Conservation (phyloP, 306 rosid species). For the Quercus suber region DNA sequence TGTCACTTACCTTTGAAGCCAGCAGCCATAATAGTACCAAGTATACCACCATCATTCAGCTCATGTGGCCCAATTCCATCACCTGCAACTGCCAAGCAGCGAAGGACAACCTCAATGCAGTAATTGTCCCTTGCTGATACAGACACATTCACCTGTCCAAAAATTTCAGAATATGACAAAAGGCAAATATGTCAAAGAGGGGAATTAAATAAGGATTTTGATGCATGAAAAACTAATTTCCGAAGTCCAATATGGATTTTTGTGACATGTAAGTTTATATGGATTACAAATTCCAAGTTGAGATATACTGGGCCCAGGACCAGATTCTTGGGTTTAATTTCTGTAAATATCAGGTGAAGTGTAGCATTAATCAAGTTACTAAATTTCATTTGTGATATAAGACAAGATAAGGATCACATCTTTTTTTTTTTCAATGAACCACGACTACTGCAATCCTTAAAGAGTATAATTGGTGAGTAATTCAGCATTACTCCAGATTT, state of each 20-base stretch:
- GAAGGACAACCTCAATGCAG: constrained; percentile 85
- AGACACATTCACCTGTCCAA: constrained; percentile 65
- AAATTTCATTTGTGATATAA: background rate
- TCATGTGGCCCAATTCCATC: constrained; percentile 81
- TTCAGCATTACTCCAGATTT: background rate
- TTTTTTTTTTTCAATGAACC: background rate
- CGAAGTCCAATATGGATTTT: constrained; percentile 7
- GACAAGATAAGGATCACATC: background rate
- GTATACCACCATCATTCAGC: constrained; percentile 74
- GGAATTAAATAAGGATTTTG: constrained; percentile 1
- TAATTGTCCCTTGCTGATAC: constrained; percentile 63
- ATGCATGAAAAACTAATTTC: constrained; percentile 7
- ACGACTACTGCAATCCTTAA: background rate
- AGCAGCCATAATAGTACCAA: constrained; percentile 71
- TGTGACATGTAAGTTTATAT: background rate
- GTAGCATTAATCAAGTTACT: background rate
- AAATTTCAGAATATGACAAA: constrained; percentile 20
- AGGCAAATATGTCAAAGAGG: constrained; percentile 3
- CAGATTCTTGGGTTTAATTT: background rate
- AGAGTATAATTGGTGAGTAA: background rate
- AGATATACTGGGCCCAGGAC: background rate
- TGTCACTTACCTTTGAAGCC: constrained; percentile 84
- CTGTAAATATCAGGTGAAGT: background rate
- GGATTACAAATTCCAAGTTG: background rate
- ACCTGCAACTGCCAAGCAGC: constrained; percentile 74